Percentiles rank a stretch among this genome's conserved stretches.
Conservation (phyloP, 2,329 filamentous ascomycete species). For the Coniochaeta hoffmannii region DNA sequence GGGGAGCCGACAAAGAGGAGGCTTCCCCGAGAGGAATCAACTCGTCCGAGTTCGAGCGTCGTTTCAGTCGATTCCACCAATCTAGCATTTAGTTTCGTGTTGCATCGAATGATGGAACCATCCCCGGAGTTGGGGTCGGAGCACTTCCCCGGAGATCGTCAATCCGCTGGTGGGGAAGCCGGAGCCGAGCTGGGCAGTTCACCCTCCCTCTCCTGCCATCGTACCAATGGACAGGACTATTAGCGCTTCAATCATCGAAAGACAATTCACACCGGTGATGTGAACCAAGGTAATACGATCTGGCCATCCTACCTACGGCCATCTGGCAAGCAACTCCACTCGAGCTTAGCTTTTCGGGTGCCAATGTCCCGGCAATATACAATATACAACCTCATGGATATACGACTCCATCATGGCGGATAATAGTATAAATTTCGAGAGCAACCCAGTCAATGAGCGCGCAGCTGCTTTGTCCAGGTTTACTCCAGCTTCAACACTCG, state of each 20-base stretch:
- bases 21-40: too few species aligned
- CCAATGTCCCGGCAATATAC: constrained; percentile 1
- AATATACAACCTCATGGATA: neutral
- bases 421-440: neutral
- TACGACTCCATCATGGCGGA: neutral
- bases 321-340: too few species aligned
- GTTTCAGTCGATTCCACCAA: neutral
- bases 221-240: too few species aligned
- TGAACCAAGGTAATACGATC: too few species aligned
- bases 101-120: neutral
- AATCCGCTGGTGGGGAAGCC: neutral
- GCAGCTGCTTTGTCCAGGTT: neutral
- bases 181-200: too few species aligned
- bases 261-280: too few species aligned
- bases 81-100: neutral
- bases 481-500: neutral
- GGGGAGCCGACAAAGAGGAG: neutral
- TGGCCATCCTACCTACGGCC: too few species aligned
- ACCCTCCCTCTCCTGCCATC: too few species aligned
- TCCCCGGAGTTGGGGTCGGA: neutral
- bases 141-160: neutral
- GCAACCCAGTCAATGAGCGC: neutral
- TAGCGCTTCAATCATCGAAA: too few species aligned
- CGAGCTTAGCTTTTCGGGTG: neutral
- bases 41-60: too few species aligned